Evolutionary conservation across 805 yeast genomes (phyloP), one percentile per base, ranked within the genome.

Genomic region (Candida patagonica): DNA sequence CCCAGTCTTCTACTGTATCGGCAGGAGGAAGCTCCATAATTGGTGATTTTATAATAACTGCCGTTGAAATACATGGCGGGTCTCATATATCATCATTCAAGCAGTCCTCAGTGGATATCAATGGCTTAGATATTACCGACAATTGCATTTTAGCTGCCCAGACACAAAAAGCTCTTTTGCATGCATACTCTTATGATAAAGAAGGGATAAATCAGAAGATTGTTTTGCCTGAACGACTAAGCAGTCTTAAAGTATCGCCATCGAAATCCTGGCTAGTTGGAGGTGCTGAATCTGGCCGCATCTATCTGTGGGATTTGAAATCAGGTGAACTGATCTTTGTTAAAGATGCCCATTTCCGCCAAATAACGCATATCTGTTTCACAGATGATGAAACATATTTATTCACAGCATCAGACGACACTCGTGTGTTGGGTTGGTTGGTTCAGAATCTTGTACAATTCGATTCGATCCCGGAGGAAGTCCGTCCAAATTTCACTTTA

Each of bases 321-420:
- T 80, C 92, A 1, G 97, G 97, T 0, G 61, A 74, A 19, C 66
- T 92, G 35, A 53, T 88, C 19, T 66, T 73, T 35, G 94, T 76
- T 3, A 76, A 75, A 53, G 88, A 83, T 37, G 79, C 85, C 1
- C 97, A 89, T 62, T 89, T 85, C 58, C 96, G 89, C 60, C 66
- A 70, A 5, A 71, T 86, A 6, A 70, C 79, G 0, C 68, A 67
- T 24, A 56, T 89, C 26, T 68, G 67, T 47, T 75, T 82, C 51
- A 63, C 82, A 1, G 47, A 61, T 9, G 82, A 86, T 53, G 80
- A 80, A 1, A 71, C 77, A 17, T 78, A 73, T 42, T 55, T 89
- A 31, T 70, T 82, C 5, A 73, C 88, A 4, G 84, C 80, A n/a
- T 85, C 94, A 49, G 69, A 68, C 30, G 98, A 89, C 63, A 76